Percentiles rank a stretch among this genome's conserved stretches.
Conservation (phyloP, 495 filamentous ascomycete species). For the Penicillium subrubescens region DNA sequence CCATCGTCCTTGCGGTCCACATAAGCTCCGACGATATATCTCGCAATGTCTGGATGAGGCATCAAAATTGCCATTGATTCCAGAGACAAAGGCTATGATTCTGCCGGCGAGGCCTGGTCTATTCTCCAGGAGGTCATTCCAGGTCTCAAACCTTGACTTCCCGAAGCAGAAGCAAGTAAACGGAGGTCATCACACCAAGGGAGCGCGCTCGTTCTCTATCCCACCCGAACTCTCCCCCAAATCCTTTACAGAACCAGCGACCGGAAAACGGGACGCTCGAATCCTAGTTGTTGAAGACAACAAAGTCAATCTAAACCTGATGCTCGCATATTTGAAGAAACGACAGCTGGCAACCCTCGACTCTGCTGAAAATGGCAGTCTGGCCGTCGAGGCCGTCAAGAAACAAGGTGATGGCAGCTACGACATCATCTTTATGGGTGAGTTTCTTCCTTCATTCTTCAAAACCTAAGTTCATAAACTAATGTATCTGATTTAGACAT, state of each 20-base stretch:
- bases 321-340: slow-evolving; percentile 58
- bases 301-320: slow-evolving; percentile 69
- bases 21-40: slow-evolving; percentile 58
- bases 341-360: slow-evolving; percentile 33
- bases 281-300: slow-evolving; percentile 74
- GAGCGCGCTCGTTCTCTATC: background rate
- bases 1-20: slow-evolving; percentile 16
- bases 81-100: background rate
- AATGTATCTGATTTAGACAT: slow-evolving; percentile 44
- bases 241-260: background rate
- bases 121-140: background rate
- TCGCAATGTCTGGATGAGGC: slow-evolving; percentile 29
- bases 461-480: background rate
- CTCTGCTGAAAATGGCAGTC: slow-evolving; percentile 48
- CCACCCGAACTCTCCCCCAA: background rate
- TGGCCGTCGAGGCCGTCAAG: slow-evolving; percentile 48
- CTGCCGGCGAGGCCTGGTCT: background rate
- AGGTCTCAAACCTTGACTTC: background rate
- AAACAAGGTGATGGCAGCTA: slow-evolving; percentile 32
- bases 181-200: background rate
- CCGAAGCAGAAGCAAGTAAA: background rate
- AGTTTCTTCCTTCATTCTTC: background rate
- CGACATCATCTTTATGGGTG: slow-evolving; percentile 55
- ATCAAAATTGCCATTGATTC: background rate
- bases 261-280: slow-evolving; percentile 11